phyloP scores from a whole-genome alignment of 2,329 filamentous ascomycete genomes.

The Fusarium palustre region DNA sequence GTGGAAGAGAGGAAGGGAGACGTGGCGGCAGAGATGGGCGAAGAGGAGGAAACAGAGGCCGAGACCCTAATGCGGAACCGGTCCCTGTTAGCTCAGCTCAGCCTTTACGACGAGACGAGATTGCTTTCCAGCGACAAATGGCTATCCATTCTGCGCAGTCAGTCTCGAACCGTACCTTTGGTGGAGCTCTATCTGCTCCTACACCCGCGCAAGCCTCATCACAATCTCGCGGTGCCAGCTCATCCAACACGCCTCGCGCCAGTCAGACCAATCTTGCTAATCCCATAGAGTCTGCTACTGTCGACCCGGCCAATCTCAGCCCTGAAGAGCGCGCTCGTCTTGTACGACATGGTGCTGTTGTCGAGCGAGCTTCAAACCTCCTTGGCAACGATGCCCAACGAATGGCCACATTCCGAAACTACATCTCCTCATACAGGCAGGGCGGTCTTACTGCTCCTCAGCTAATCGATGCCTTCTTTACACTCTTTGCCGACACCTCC shows the following conservation, averaged over 20 bases:
- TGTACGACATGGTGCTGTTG: constrained; percentile 83
- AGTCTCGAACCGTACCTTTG: constrained; percentile 82
- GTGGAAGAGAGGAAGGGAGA: constrained; percentile 57
- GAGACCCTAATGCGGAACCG: constrained; percentile 88
- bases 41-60: constrained; percentile 67
- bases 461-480: constrained; percentile 88
- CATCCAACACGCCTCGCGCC: constrained; percentile 41
- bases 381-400: constrained; percentile 82
- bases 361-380: constrained; percentile 85
- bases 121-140: constrained; percentile 92
- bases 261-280: constrained; percentile 43
- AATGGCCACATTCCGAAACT: constrained; percentile 79
- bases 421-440: constrained; percentile 82
- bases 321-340: constrained; percentile 85
- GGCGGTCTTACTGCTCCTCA: constrained; percentile 77
- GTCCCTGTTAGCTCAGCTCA: constrained; percentile 82
- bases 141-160: constrained; percentile 91
- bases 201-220: constrained; percentile 43
- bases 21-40: constrained; percentile 67
- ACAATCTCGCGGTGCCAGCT: constrained; percentile 39
- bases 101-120: constrained; percentile 83
- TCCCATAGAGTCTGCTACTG: constrained; percentile 63
- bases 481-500: constrained; percentile 81
- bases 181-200: constrained; percentile 76
- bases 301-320: constrained; percentile 67